A percentile compares a stretch with the other conserved stretches of the same genome.
phyloP scores from a whole-genome alignment of 352 stramenopile genomes.

The Globisporangium takayamanum region DNA sequence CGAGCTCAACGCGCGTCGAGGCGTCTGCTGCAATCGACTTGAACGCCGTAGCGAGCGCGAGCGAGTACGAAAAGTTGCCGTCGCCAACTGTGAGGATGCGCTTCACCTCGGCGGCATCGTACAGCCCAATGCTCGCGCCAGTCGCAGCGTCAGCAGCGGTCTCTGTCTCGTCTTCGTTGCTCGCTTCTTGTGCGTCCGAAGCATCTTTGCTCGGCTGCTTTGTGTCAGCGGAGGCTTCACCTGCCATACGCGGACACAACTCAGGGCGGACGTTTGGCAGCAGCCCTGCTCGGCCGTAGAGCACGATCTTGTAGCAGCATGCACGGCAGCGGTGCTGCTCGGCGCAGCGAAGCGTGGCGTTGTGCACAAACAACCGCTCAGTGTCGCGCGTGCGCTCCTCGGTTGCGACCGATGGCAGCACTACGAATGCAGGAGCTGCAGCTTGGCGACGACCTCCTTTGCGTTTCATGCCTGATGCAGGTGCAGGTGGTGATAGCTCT shows the following conservation, averaged over 20 bases:
- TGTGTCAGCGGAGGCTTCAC: not conserved
- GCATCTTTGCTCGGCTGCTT: not conserved
- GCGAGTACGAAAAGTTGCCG: constrained; percentile 95
- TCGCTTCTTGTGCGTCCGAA: not conserved
- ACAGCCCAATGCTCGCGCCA: constrained; percentile 36
- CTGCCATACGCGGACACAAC: constrained; percentile 51
- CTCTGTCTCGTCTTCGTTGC: constrained; percentile 1
- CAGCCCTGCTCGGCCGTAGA: constrained; percentile 45
- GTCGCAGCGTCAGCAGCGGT: not conserved
- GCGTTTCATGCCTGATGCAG: not conserved
- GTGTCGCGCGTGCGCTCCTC: constrained; percentile 34
- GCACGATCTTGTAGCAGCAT: constrained; percentile 85
- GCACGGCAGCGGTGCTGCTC: constrained; percentile 63
- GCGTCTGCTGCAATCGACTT: constrained; percentile 4
- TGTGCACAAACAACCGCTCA: constrained; percentile 54
- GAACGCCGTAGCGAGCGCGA: constrained; percentile 78
- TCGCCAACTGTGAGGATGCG: constrained; percentile 91
- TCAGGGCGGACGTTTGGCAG: constrained; percentile 74
- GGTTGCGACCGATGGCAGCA: not conserved
- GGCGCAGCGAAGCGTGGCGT: constrained; percentile 62
- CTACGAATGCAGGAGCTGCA: not conserved
- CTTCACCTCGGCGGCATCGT: constrained; percentile 37
- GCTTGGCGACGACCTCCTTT: not conserved
- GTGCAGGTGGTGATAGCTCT: not conserved
- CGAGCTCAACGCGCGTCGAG: constrained; percentile 34